A percentile compares a stretch with the other conserved stretches of the same genome.
Evolutionary conservation across 1,284 basidiomycete genomes (phyloP).

Genomic region (Butyriboletus appendiculatus): DNA sequence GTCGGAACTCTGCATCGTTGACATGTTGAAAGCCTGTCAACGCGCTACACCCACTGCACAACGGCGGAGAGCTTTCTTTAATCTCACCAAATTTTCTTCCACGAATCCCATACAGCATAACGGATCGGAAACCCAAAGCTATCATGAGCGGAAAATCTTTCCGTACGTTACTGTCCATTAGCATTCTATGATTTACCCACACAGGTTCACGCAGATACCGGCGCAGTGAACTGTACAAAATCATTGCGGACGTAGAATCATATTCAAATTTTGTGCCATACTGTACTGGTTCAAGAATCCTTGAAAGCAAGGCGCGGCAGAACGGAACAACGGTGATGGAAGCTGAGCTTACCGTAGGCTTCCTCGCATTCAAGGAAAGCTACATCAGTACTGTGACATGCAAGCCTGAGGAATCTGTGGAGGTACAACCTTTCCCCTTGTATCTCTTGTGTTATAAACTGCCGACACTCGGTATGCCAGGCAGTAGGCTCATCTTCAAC

Average conservation of each 20-base stretch:
- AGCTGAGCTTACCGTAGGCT: slow-evolving; percentile 88
- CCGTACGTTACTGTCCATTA: slow-evolving; percentile 58
- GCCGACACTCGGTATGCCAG: slow-evolving; percentile 33
- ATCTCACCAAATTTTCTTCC: slow-evolving; percentile 42
- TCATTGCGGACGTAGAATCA: slow-evolving; percentile 87
- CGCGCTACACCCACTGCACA: slow-evolving; percentile 10
- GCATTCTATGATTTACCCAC: neutral
- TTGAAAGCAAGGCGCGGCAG: slow-evolving; percentile 38
- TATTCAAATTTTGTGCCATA: slow-evolving; percentile 91
- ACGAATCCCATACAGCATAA: slow-evolving; percentile 39
- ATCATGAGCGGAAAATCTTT: slow-evolving; percentile 70
- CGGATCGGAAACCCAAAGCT: slow-evolving; percentile 40
- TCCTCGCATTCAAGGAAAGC: slow-evolving; percentile 84
- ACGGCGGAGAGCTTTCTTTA: slow-evolving; percentile 37
- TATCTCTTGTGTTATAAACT: neutral
- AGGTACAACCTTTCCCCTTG: slow-evolving; percentile 42
- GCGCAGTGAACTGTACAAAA: slow-evolving; percentile 77
- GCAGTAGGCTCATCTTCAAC: slow-evolving; percentile 82
- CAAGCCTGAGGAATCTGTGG: slow-evolving; percentile 72
- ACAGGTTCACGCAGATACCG: slow-evolving; percentile 55
- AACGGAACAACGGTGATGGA: slow-evolving; percentile 59
- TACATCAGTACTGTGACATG: slow-evolving; percentile 89
- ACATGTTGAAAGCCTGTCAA: slow-evolving; percentile 22
- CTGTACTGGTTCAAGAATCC: slow-evolving; percentile 77
- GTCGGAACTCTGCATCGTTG: neutral